Evolutionary conservation across 768 basidiomycete genomes (phyloP).

Genomic region (Collybia nuda): DNA sequence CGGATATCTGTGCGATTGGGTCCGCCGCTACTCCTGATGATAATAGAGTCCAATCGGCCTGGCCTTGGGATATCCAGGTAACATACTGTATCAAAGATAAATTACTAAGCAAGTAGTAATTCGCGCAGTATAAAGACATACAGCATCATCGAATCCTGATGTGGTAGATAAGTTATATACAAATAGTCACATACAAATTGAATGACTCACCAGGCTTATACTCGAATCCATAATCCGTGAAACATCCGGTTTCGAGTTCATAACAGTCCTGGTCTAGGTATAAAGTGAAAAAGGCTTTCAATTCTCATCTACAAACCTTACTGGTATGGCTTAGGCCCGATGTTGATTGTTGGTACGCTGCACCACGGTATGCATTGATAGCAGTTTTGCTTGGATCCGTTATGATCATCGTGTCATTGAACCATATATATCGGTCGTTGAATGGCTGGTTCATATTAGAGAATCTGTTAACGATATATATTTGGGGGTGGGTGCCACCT

Average conservation of each 20-base stretch:
- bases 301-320: too few relatives aligned
- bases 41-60: conserved; percentile 73
- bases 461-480: neutral
- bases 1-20: conserved; percentile 53
- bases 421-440: conserved; percentile 69
- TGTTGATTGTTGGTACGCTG: conserved; percentile 75
- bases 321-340: conserved; percentile 66
- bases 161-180: neutral
- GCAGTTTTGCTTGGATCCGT: conserved; percentile 49
- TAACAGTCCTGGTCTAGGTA: conserved; percentile 60
- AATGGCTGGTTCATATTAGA: conserved; percentile 54
- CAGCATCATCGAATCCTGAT: conserved; percentile 63
- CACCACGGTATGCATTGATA: conserved; percentile 69
- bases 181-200: neutral
- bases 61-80: conserved; percentile 75
- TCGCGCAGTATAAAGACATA: conserved; percentile 26
- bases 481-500: conserved; percentile 24
- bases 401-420: conserved; percentile 59
- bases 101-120: neutral
- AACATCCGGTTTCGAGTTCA: conserved; percentile 56
- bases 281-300: too few relatives aligned
- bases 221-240: conserved; percentile 80
- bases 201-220: conserved; percentile 37
- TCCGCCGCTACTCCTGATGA: conserved; percentile 70
- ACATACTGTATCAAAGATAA: conserved; percentile 60